phyloP scores from a whole-genome alignment of 352 stramenopile genomes.

The Globisporangium echinulatum region DNA sequence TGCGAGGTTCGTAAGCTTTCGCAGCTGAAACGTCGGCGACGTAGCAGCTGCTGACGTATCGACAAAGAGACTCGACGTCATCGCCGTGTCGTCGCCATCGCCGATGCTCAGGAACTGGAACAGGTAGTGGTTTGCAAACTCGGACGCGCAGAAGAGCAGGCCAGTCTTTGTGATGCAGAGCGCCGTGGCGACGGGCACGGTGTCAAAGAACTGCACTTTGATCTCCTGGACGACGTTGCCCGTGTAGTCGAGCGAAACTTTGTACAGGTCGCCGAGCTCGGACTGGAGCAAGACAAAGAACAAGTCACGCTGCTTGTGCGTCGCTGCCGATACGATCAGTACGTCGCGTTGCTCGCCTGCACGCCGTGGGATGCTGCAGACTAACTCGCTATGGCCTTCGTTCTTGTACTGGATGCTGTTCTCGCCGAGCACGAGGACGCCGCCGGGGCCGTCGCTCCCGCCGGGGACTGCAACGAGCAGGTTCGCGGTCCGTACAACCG shows the following conservation, averaged over 20 bases:
- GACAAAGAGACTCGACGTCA: conserved; percentile 65
- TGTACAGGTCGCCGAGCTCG: conserved; percentile 98
- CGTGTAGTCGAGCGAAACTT: conserved; percentile 92
- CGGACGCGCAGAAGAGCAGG: conserved; percentile 94
- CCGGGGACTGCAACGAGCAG: conserved; percentile 89
- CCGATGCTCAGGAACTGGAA: conserved; percentile 98
- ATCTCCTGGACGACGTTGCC: conserved; percentile 76
- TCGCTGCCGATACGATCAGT: conserved; percentile 90
- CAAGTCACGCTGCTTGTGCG: conserved; percentile 92
- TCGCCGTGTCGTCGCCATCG: conserved; percentile 83
- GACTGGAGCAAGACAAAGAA: conserved; percentile 98
- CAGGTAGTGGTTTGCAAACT: conserved; percentile 98
- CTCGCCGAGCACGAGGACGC: conserved; percentile 95
- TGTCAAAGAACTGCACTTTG: conserved; percentile 96
- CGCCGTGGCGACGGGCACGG: conserved; percentile 88
- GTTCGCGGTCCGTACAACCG: conserved; percentile 87
- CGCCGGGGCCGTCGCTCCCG: conserved; percentile 79
- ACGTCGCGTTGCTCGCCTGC: conserved; percentile 77
- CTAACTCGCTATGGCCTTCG: conserved; percentile 82
- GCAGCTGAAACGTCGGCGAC: conserved; percentile 60
- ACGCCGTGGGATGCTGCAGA: conserved; percentile 70
- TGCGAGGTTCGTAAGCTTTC: conserved; percentile 86
- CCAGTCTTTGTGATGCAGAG: conserved; percentile 98
- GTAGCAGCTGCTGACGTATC: conserved; percentile 29
- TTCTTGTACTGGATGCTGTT: conserved; percentile 98